Evolutionary conservation across 768 basidiomycete genomes (phyloP), one percentile per base, ranked within the genome.

Genomic region (Gloeophyllum trabeum): DNA sequence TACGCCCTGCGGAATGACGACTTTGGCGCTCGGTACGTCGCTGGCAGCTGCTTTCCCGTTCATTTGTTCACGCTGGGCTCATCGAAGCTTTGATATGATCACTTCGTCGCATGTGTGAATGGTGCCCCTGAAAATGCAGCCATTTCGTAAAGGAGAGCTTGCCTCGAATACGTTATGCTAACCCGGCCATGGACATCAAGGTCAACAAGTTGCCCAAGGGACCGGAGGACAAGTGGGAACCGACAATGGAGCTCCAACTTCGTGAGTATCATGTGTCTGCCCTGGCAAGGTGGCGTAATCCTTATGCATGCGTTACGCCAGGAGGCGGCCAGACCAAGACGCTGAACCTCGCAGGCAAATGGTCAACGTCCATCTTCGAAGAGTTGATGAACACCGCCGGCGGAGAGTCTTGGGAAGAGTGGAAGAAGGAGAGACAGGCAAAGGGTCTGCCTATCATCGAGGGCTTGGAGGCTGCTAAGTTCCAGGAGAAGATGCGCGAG

Each of bases 91-190:
- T n/a, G n/a, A n/a, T n/a, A n/a, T n/a, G n/a, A n/a, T n/a, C n/a
- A n/a, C n/a, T n/a, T n/a, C 30, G 32, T 16, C 16, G 30, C 18
- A 12, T 24, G n/a, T n/a, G n/a, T n/a, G n/a, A n/a, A n/a, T n/a
- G n/a, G n/a, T n/a, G n/a, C n/a, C n/a, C n/a, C n/a, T n/a, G n/a
- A n/a, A n/a, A n/a, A n/a, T 10, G 7, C 44, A 86, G 87, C 35
- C 78, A 86, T 64, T 89, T 90, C 48, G 69, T 82, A 28, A 84
- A 82, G 54, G 77, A 89, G 30, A 70, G 83, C n/a, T 61, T 90
- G 0, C 83, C 82, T 1, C 69, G 82, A 23, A 82, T 90, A 65
- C 79, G 75, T 7, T 87, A 74, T 57, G 79, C 75, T 1, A 89
- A 90, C 51, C 85, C 86, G 0, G 56, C 65, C 5, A 51, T 89